Conservation (phyloP, 176 grass and related monocot genomes). For the Lolium multiflorum region DNA sequence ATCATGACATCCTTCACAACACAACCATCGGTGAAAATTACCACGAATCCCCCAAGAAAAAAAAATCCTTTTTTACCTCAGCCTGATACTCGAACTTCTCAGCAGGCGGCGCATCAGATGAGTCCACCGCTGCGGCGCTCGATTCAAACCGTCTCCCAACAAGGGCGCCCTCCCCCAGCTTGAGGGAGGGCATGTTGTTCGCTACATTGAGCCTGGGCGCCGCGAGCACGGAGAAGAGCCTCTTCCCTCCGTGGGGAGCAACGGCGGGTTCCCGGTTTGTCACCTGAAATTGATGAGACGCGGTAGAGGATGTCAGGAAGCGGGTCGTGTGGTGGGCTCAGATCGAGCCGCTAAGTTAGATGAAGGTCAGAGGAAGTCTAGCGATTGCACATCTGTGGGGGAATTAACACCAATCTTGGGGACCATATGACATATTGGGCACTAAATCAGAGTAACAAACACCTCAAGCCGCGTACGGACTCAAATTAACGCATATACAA, state of each 20-base stretch:
- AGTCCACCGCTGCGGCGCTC: conserved; percentile 68
- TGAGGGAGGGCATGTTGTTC: conserved; percentile 16
- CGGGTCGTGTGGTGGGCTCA: neutral
- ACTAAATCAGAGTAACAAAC: neutral
- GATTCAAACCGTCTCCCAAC: conserved; percentile 67
- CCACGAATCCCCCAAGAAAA: neutral
- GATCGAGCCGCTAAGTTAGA: neutral
- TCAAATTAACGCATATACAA: neutral
- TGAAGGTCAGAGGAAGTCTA: neutral
- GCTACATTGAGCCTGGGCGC: conserved; percentile 39
- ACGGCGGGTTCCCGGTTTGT: conserved; percentile 40
- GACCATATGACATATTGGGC: neutral
- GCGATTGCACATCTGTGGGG: neutral
- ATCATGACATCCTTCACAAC: conserved; percentile 13
- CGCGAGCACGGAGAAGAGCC: conserved; percentile 56
- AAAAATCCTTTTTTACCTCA: conserved; percentile 54
- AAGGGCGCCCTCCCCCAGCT: conserved; percentile 48
- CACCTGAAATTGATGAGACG: conserved; percentile 48
- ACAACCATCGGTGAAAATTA: neutral
- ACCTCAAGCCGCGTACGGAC: neutral
- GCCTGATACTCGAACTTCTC: conserved; percentile 96
- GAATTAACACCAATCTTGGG: neutral
- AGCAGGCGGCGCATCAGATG: conserved; percentile 34
- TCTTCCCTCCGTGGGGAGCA: conserved; percentile 53
- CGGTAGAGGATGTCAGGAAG: neutral